These are phyloP conservation scores for Penicillium pulvis DNA, from an alignment of 495 filamentous ascomycete species.

Conservation along the genomic window DNA sequence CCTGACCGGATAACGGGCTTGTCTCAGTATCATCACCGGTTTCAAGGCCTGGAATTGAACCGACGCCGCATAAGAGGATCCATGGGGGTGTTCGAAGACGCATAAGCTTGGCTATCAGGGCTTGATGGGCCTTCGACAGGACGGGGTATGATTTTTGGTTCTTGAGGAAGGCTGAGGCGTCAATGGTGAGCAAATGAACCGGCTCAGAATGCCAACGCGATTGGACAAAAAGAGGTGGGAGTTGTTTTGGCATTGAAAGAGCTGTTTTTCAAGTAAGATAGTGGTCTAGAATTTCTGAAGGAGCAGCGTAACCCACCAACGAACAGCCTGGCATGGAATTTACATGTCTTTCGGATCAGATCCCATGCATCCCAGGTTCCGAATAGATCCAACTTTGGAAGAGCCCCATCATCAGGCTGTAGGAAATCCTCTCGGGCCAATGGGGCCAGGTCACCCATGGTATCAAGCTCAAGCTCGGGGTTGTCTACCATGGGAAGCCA, in stretches of 20 bases:
- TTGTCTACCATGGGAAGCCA: constrained; percentile 76
- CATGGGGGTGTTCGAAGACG: constrained; percentile 76
- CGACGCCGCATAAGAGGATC: constrained; percentile 78
- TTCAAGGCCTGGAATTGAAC: constrained; percentile 60
- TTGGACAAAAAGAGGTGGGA: constrained; percentile 73
- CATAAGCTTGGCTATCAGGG: constrained; percentile 80
- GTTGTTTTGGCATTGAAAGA: constrained; percentile 74
- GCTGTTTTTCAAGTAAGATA: constrained; percentile 47
- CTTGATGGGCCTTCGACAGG: constrained; percentile 78
- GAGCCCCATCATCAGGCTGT: constrained; percentile 29
- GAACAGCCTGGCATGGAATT: constrained; percentile 77
- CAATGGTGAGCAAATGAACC: constrained; percentile 74
- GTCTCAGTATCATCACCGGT: constrained; percentile 35
- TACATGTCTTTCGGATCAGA: constrained; percentile 80
- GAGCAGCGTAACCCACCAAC: constrained; percentile 67
- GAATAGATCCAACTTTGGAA: constrained; percentile 61
- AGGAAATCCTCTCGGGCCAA: constrained; percentile 58
- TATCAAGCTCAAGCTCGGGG: constrained; percentile 53
- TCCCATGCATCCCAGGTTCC: constrained; percentile 95
- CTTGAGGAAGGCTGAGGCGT: constrained; percentile 65
- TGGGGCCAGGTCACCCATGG: constrained; percentile 58
- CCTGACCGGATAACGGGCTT: constrained; percentile 42
- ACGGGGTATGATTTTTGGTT: constrained; percentile 83
- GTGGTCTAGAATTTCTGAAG: not conserved
- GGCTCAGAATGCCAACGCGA: constrained; percentile 95